Evolutionary conservation across 768 basidiomycete genomes (phyloP), one percentile per base, ranked within the genome.

Genomic region (Daedaleopsis nitida): DNA sequence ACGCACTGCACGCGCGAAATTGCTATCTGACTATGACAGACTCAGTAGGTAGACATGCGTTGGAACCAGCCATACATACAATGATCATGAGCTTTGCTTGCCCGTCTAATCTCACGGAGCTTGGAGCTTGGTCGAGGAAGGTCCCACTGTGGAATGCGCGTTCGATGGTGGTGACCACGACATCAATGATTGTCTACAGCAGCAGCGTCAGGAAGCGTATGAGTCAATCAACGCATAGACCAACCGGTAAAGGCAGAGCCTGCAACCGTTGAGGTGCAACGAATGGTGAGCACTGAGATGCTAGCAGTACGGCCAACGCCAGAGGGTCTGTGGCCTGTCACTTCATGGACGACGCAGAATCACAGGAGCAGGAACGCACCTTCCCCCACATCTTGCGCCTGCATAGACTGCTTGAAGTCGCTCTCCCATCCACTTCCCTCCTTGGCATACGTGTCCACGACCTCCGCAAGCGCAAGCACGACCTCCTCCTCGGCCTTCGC

Each of bases 381-480:
- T 69, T 75, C 75, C 59, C 64, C 74, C 59, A 65, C 76, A 68
- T 75, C 79, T 64, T 81, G 79, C 7, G 78, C 75, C 17, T 76
- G 75, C n/a, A 82, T 81, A 5, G 54, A 37, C 37, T 44, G 44
- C 58, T 80, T 79, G 68, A 91, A 91, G 66, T 92, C 89, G 54
- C 78, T 81, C 68, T 87, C 85, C 90, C 90, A 91, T 16, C 77
- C 77, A 8, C 69, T 58, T 5, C 59, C 57, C 23, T 55, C 65
- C 12, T 58, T 70, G 17, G 69, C 66, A 62, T 87, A 85, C 12
- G 80, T 73, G 65, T 92, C 90, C 70, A 92, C 82, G 23, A 88
- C 81, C 69, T 92, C 90, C 9, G 91, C 90, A 27, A 91, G 76
- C 3, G 88, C 83, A 27, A 93, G 76, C 34, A 92, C 76, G 24